Percentiles rank a stretch among this genome's conserved stretches.
These are phyloP conservation scores for Helotiales sp. DNA, from an alignment of 2,329 filamentous ascomycete species.

Conservation along the genomic window DNA sequence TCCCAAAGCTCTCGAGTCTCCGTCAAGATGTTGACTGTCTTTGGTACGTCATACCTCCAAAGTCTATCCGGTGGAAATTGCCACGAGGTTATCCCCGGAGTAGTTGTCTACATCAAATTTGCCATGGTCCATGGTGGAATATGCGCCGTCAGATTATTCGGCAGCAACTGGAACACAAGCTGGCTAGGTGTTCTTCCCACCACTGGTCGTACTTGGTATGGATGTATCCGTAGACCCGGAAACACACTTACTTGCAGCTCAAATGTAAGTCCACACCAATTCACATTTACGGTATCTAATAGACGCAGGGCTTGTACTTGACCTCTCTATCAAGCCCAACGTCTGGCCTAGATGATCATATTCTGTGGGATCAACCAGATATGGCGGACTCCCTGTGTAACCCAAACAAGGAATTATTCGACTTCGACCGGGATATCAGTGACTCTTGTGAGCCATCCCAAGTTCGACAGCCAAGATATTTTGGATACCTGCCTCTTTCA, in stretches of 20 bases:
- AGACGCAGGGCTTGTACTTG: slow-evolving; percentile 22
- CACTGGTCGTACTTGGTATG: slow-evolving; percentile 19
- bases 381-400: slow-evolving; percentile 11
- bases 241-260: slow-evolving; percentile 16
- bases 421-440: slow-evolving; percentile 21
- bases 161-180: slow-evolving; percentile 23
- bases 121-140: slow-evolving; percentile 20
- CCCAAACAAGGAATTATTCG: slow-evolving; percentile 3
- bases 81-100: slow-evolving; percentile 12
- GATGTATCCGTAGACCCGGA: slow-evolving; percentile 14
- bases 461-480: slow-evolving; percentile 20
- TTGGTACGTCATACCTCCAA: slow-evolving; percentile 25
- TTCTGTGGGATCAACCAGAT: slow-evolving; percentile 24
- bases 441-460: slow-evolving; percentile 1
- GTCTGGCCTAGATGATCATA: slow-evolving; percentile 13
- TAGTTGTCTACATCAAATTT: slow-evolving; percentile 14
- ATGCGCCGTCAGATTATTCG: slow-evolving; percentile 24
- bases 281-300: slow-evolving; percentile 14
- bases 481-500: slow-evolving; percentile 24
- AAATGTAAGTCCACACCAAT: slow-evolving; percentile 21
- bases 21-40: slow-evolving; percentile 21
- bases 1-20: slow-evolving; percentile 19
- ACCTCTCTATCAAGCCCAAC: too few species aligned
- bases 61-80: background rate
- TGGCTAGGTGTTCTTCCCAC: slow-evolving; percentile 23